Evolutionary conservation across 2,329 filamentous ascomycete species (phyloP).

Genomic region (Scedosporium dehoogii): DNA sequence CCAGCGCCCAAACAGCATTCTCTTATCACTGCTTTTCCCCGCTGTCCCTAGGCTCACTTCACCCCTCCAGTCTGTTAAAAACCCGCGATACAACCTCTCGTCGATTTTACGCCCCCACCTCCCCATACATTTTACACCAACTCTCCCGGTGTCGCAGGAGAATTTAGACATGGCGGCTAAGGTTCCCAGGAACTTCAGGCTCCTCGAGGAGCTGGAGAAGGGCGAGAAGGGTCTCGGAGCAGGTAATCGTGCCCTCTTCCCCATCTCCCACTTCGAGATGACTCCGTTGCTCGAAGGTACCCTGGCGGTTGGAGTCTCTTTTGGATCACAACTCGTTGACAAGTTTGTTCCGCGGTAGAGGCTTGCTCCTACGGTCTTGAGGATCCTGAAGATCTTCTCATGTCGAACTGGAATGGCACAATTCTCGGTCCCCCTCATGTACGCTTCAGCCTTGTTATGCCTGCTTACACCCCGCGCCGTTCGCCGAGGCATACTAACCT

Average conservation of each 20-base stretch:
- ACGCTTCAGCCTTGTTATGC: slow-evolving; percentile 25
- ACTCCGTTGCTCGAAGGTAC: background rate
- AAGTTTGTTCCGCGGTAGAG: slow-evolving; percentile 42
- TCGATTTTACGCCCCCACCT: background rate
- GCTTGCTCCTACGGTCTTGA: slow-evolving; percentile 95
- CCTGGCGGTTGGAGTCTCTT: background rate
- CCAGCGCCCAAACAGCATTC: background rate
- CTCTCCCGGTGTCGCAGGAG: background rate
- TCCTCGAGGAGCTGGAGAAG: slow-evolving; percentile 96
- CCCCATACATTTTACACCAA: background rate
- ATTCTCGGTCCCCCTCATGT: slow-evolving; percentile 95
- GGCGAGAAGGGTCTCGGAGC: slow-evolving; percentile 95
- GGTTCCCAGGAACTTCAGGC: slow-evolving; percentile 89
- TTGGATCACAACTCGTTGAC: background rate
- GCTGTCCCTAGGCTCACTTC: background rate
- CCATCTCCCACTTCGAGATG: background rate
- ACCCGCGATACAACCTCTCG: background rate
- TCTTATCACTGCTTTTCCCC: background rate
- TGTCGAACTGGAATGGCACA: slow-evolving; percentile 98
- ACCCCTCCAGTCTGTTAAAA: background rate
- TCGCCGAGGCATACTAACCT: slow-evolving; percentile 4
- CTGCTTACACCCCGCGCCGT: background rate
- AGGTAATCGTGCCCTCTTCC: slow-evolving; percentile 34
- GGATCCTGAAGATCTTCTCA: slow-evolving; percentile 86
- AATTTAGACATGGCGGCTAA: slow-evolving; percentile 33